Conservation (phyloP, 257 asterid genomes). For the Salvia rosmarinus region DNA sequence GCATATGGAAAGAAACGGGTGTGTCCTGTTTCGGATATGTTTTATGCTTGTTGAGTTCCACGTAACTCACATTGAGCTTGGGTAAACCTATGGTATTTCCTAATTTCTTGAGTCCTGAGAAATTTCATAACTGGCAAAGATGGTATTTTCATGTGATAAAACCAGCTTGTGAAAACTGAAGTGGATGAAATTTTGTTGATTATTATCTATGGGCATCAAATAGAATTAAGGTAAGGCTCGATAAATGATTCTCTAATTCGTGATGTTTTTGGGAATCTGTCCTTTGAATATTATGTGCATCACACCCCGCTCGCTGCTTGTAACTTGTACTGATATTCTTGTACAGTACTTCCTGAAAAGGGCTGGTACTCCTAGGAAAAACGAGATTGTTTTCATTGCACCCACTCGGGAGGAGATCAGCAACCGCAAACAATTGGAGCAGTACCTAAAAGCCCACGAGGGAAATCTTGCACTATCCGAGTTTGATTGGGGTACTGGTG, state of each 20-base stretch:
- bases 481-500: conserved; percentile 96
- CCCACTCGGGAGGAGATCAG: conserved; percentile 89
- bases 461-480: conserved; percentile 74
- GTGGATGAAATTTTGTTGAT: neutral
- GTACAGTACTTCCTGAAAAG: conserved; percentile 68
- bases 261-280: neutral
- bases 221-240: too few relatives aligned
- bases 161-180: neutral
- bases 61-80: neutral
- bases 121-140: neutral
- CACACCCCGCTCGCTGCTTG: neutral
- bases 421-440: conserved; percentile 71
- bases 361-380: conserved; percentile 71
- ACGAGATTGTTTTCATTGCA: conserved; percentile 70
- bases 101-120: neutral
- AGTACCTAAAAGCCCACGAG: conserved; percentile 70
- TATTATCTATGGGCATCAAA: neutral
- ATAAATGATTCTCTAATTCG: neutral
- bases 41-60: neutral
- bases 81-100: neutral
- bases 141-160: neutral
- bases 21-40: neutral
- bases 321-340: conserved; percentile 5
- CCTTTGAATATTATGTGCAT: too few relatives aligned
- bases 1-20: neutral